These are phyloP conservation scores for Phialocephala sp. DNA, from an alignment of 2,329 filamentous ascomycete species.

Conservation along the genomic window DNA sequence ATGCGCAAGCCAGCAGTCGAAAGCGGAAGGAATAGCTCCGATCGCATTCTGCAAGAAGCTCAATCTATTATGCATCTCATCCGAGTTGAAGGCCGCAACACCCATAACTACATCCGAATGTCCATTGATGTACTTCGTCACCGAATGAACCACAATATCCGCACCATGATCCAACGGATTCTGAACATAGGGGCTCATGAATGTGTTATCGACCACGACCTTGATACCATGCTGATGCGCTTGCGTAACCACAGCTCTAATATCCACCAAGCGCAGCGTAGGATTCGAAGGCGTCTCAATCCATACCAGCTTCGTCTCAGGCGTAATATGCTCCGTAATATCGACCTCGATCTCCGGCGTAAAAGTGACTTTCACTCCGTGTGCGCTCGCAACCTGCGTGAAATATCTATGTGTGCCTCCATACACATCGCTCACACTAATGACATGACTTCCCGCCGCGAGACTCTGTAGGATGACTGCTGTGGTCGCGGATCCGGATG, in stretches of 20 bases:
- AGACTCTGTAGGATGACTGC: constrained; percentile 93
- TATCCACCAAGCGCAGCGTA: constrained; percentile 90
- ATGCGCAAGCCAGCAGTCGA: constrained; percentile 98
- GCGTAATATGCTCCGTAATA: constrained; percentile 81
- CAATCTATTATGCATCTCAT: constrained; percentile 76
- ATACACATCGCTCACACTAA: constrained; percentile 97
- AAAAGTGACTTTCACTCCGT: constrained; percentile 94
- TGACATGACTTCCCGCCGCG: constrained; percentile 87
- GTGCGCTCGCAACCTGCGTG: constrained; percentile 93
- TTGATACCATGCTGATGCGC: constrained; percentile 88
- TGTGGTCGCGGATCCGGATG: constrained; percentile 91
- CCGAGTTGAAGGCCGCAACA: constrained; percentile 91
- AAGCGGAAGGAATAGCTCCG: constrained; percentile 90
- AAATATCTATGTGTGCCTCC: constrained; percentile 98
- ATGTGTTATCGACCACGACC: constrained; percentile 99
- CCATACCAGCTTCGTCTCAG: constrained; percentile 94
- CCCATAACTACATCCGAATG: constrained; percentile 98
- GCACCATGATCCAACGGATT: constrained; percentile 95
- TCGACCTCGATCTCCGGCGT: constrained; percentile 91
- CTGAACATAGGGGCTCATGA: constrained; percentile 94
- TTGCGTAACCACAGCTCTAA: constrained; percentile 79
- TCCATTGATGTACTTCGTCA: constrained; percentile 99
- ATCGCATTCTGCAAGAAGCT: constrained; percentile 97
- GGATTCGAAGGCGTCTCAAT: constrained; percentile 97
- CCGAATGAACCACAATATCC: constrained; percentile 94